Base-by-base conservation (phyloP, 1,139 yeast species). In the Saccharomyces hybrid region DNA sequence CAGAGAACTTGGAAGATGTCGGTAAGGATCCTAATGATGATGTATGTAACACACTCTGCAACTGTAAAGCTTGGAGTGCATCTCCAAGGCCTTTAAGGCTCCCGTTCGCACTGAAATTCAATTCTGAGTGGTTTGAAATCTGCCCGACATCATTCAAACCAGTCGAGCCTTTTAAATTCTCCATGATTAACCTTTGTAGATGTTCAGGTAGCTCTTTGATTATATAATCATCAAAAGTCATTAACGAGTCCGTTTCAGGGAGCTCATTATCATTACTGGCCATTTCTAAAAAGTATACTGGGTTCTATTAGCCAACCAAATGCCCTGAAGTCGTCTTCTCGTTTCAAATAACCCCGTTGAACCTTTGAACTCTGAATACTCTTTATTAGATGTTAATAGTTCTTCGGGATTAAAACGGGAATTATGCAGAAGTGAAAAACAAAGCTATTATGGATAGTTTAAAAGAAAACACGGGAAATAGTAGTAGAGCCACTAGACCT, bases 201-300 rank as follows among this genome's bases (percentile, higher is more conserved):
- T 71, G 73, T 42, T 57, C 57, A 0, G 74, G 74, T 13, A 72
- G 57, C 1, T 68, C 65, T 46, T 64, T 66, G 53, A 61, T 65
- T 42, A 72, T 59, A 55, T 70, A 71, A 23, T 72, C 74, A 49
- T 71, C 75, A 11, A 34, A 34, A 6, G 42, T 34, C 23, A 34
- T 34, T 34, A 34, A 34, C 42, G 42, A 34, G 11, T 34, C 42
- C 23, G 42, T 34, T 34, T 34, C 41, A 32, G 20, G 3, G 16
- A n/a, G 4, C 41, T 32, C 42, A 34, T 34, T 34, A 7, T 34
- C 42, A 14, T 34, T 34, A 16, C 20, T 34, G 13, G 23, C 42
- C 42, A 34, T 34, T 34, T 34, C 6, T 4, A 14, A 34, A 7
- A 14, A 16, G 20, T 34, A 5, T 8, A 34, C 11, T 34, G 13